Evolutionary conservation across 2,329 filamentous ascomycete genomes (phyloP), one percentile per base, ranked within the genome.

Genomic region (Dothistroma pini): DNA sequence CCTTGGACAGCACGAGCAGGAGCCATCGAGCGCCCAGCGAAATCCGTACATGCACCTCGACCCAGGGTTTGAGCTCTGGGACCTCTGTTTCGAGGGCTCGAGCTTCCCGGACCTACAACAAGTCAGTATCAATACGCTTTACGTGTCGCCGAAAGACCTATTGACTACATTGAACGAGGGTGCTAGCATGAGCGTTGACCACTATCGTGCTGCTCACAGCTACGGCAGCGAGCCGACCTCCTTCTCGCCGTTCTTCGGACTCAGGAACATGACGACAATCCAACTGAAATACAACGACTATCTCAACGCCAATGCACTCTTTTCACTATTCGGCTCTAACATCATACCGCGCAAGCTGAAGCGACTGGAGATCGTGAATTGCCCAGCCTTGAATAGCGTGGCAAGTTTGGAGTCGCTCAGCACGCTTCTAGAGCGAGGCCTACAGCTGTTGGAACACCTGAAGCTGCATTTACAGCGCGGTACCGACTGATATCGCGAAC

Each of bases 361-460:
- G 2, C 55, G 38, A n/a, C 57, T 68, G 0, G 66, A 69, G 38
- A 68, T 69, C 54, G 61, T 60, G 12, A 56, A 65, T 35, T 67
- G 65, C 22, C 58, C 62, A 4, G 54, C 29, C 11, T 34, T 68
- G 19, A 54, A 62, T 38, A 56, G 63, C 6, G 34, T 59, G 2
- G 51, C 47, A 2, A 55, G 62, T 25, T 44, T 65, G 3, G 52
- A 12, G 1, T 59, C 59, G 2, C 29, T 68, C 35, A 55, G 50
- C n/a, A 57, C 55, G 12, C 60, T 69, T 21, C 56, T 69, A 1
- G 52, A 61, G 35, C 61, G 65, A 14, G 58, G 63, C 4, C 48
- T 66, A 10, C 58, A 48, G 12, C 55, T 63, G 5, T 53, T 68
- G n/a, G 57, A 63, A 31, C 58, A 65, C 48, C 61, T 68, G 12